Evolutionary conservation across 192 early-diverging fungal species (phyloP).

Genomic region (Backusella morwellensis): DNA sequence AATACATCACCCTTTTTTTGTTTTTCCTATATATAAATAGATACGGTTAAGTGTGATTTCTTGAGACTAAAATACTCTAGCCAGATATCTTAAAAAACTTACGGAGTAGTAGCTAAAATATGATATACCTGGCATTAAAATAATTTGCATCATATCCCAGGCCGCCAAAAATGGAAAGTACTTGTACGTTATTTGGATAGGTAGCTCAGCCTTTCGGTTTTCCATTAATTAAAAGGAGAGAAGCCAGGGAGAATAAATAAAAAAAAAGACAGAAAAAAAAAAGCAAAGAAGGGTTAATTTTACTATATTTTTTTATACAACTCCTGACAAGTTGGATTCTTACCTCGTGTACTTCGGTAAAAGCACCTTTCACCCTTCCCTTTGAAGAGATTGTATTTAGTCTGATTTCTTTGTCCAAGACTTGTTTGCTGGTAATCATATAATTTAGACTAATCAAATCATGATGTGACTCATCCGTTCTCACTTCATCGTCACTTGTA

Average conservation of each 20-base stretch:
- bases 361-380: constrained; percentile 11
- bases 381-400: background rate
- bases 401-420: background rate
- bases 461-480: background rate
- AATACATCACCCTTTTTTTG: background rate
- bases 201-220: constrained; percentile 34
- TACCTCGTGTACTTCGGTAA: constrained; percentile 19
- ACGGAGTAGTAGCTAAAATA: constrained; percentile 46
- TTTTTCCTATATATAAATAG: constrained; percentile 6
- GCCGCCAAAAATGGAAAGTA: constrained; percentile 44
- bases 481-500: constrained; percentile 18
- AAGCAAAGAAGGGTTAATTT: background rate
- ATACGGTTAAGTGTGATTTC: background rate
- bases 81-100: background rate
- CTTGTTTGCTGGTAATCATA: background rate
- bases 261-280: background rate
- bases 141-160: constrained; percentile 49
- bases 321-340: background rate
- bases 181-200: constrained; percentile 35
- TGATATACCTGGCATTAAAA: constrained; percentile 36
- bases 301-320: background rate
- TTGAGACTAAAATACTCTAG: background rate
- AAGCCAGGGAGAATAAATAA: background rate
- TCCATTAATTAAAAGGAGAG: background rate
- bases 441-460: constrained; percentile 24